Percentiles rank a stretch among this genome's conserved stretches.
Conservation (phyloP, 345 rosid species). For the Barbarea vulgaris region DNA sequence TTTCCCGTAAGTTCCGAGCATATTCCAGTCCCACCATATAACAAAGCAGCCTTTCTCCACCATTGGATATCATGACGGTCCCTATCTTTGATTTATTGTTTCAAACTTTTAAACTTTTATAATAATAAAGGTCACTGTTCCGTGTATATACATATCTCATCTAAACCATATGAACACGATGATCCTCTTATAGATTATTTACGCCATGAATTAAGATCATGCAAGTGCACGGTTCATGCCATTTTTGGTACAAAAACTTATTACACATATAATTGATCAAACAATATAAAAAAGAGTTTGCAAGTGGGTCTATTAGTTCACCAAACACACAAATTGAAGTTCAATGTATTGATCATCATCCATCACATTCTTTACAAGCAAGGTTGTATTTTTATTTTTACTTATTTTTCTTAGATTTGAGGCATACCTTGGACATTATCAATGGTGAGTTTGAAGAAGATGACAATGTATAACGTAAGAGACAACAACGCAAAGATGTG, state of each 20-base stretch:
- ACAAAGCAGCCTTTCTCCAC: slow-evolving; percentile 32
- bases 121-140: slow-evolving; percentile 11
- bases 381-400: neutral
- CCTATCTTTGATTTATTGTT: neutral
- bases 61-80: slow-evolving; percentile 26
- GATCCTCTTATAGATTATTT: slow-evolving; percentile 19
- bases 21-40: slow-evolving; percentile 28
- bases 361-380: slow-evolving; percentile 22
- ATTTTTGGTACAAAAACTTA: slow-evolving; percentile 9
- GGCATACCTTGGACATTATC: slow-evolving; percentile 29
- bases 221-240: slow-evolving; percentile 25
- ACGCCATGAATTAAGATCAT: slow-evolving; percentile 8
- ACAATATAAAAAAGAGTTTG: neutral
- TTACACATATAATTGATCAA: neutral
- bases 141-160: slow-evolving; percentile 10
- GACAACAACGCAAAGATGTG: slow-evolving; percentile 77
- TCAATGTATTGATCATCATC: neutral
- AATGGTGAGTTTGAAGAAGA: slow-evolving; percentile 67
- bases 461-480: slow-evolving; percentile 64
- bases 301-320: slow-evolving; percentile 8
- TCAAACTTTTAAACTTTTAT: neutral
- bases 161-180: slow-evolving; percentile 29
- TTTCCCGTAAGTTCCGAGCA: slow-evolving; percentile 8
- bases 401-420: neutral
- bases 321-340: slow-evolving; percentile 5